Percentiles rank a stretch among this genome's conserved stretches.
These are phyloP conservation scores for Camellia japonica DNA, from an alignment of 148 eudicot genomes.

Conservation along the genomic window DNA sequence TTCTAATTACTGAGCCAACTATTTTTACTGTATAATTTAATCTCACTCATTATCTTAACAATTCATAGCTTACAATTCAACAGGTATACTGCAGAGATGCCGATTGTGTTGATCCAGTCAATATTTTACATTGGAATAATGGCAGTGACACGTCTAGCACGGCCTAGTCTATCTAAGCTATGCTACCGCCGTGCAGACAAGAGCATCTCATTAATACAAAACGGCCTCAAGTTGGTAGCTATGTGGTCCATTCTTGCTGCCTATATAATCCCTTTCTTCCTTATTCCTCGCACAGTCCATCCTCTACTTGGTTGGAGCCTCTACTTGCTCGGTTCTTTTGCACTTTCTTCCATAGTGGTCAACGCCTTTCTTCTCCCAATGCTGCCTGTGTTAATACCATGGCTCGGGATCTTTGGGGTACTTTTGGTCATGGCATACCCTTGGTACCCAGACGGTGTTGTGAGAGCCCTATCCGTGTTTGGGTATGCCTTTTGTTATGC, in stretches of 20 bases:
- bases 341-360: slow-evolving; percentile 53
- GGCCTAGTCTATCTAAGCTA: slow-evolving; percentile 72
- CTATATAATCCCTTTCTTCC: slow-evolving; percentile 61
- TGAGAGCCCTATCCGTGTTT: slow-evolving; percentile 61
- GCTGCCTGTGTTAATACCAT: slow-evolving; percentile 58
- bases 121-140: slow-evolving; percentile 65
- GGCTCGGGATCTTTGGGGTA: slow-evolving; percentile 61
- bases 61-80: neutral
- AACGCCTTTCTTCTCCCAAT: slow-evolving; percentile 68
- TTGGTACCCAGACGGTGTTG: slow-evolving; percentile 68
- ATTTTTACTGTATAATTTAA: neutral
- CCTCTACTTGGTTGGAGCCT: slow-evolving; percentile 88
- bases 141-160: slow-evolving; percentile 64
- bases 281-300: slow-evolving; percentile 77
- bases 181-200: slow-evolving; percentile 71
- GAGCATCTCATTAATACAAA: slow-evolving; percentile 44
- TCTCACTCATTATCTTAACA: neutral
- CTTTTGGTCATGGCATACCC: slow-evolving; percentile 84
- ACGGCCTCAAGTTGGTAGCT: slow-evolving; percentile 54
- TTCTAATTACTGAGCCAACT: neutral
- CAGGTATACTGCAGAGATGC: slow-evolving; percentile 82
- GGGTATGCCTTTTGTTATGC: slow-evolving; percentile 68
- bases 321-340: slow-evolving; percentile 65
- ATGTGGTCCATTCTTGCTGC: slow-evolving; percentile 60
- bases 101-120: slow-evolving; percentile 54